These are phyloP conservation scores for Triadica sebifera DNA, from an alignment of 345 rosid species.

Conservation along the genomic window DNA sequence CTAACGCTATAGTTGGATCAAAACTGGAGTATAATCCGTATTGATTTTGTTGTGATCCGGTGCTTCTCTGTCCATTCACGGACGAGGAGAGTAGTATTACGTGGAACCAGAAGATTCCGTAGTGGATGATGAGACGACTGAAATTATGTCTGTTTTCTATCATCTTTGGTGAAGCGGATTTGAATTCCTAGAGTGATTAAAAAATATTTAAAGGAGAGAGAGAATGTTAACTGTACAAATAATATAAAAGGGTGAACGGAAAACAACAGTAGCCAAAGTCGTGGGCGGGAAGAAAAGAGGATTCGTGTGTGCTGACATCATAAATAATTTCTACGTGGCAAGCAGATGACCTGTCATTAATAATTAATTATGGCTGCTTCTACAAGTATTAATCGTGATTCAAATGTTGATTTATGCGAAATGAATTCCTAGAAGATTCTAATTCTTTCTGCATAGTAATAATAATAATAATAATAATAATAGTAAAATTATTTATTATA, in stretches of 20 bases:
- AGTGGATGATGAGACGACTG: constrained; percentile 8
- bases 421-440: too few relatives aligned
- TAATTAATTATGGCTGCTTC: too few relatives aligned
- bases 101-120: not conserved
- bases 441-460: too few relatives aligned
- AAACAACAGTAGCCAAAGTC: not conserved
- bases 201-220: not conserved
- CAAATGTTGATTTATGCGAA: too few relatives aligned
- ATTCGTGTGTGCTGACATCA: not conserved
- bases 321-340: not conserved
- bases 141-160: not conserved
- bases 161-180: not conserved
- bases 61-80: not conserved
- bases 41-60: not conserved
- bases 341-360: too few relatives aligned
- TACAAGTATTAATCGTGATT: too few relatives aligned
- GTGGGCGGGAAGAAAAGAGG: constrained; percentile 13
- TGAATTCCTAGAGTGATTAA: not conserved
- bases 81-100: not conserved
- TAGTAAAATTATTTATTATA: too few relatives aligned
- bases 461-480: too few relatives aligned
- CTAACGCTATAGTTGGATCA: constrained; percentile 23
- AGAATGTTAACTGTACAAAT: too few relatives aligned
- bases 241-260: not conserved
- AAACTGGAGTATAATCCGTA: constrained; percentile 12